Base-by-base conservation (phyloP, 2,329 filamentous ascomycete genomes). In the Colletotrichum coccodes region DNA sequence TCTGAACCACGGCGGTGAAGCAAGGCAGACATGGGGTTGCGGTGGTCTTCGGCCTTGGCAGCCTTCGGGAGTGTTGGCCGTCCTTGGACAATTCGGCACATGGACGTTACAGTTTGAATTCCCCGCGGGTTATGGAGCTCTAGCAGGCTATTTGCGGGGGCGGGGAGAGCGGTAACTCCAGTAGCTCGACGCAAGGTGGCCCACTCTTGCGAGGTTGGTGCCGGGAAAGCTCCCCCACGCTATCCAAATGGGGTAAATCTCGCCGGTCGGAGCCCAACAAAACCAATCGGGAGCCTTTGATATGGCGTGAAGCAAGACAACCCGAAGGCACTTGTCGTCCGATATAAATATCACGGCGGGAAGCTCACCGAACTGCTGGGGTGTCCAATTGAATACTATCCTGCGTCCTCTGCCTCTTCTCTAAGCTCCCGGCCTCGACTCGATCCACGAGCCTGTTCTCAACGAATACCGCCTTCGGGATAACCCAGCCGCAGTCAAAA, bases 231-330 rank as follows among this genome's bases (percentile, higher is more conserved):
- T 68, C 6, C 40, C 60, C 38, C 32, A 56, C 42, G 65, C 54
- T 49, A 62, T 57, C 65, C 62, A 9, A 65, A 68, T 46, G 32
- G 26, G 61, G 65, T 11, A 60, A 68, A 65, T 50, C 49, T 65
- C 65, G 65, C 65, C 65, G 65, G 52, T 56, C 34, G 8, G 21
- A 46, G 49, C 65, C 65, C 54, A 60, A 56, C 61, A 54, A 65
- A 56, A 28, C 61, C 61, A 65, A 60, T 65, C 11, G 36, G 34
- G 40, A 46, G n/a, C 21, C 38, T 23, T 32, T 46, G 38, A 30
- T 21, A 54, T 42, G 16, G 60, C 64, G 46, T 40, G 52, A 52
- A 60, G 60, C 47, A 47, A 59, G 52, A 67, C 59, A 40, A 21
- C 30, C 64, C 52, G 14, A 23, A n/a, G 30, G 34, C 21, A 23